Base-by-base conservation (phyloP, 805 yeast genomes). In the Nakazawaea laoshanensis region DNA sequence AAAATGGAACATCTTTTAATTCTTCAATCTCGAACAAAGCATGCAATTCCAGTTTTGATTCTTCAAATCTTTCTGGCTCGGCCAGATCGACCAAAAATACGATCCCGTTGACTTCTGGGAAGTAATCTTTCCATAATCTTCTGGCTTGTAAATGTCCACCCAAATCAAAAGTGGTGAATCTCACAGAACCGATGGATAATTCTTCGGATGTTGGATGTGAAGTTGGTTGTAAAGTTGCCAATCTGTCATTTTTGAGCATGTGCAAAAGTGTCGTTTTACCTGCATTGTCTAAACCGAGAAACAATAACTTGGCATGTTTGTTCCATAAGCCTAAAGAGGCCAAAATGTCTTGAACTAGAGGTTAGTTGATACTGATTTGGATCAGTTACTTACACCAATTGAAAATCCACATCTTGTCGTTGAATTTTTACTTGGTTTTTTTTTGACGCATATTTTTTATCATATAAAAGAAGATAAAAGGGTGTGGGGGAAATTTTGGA, bases 141-240 rank as follows among this genome's bases (percentile, higher is more conserved):
- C 99, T 88, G 31, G 99, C 97, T 64, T 89, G 96, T 59, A 75
- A 80, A 67, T 92, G 99, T 27, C 99, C 99, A 61, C 99, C 99
- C 48, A 92, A 71, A 59, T 92, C 99, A 50, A 92, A 92, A 19
- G 99, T 92, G 40, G 99, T 92, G 71, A 92, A 92, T 58, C 89
- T 80, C 42, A 89, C 94, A 47, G 83, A 81, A 47, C 97, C 98
- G 49, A 92, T 92, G 41, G 96, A 88, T 50, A 92, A 73, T 58
- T 92, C 99, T 62, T 92, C 99, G 17, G 96, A 86, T 13, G 99
- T 87, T 51, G 99, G 99, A 59, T 92, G 99, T 61, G 88, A 76
- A 19, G 99, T 92, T 48, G 98, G 98, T 60, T 87, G 95, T 50
- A 92, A 72, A 30, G 96, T 87, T 39, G 99, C 98, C 63, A 92